Evolutionary conservation across 179 eudicot genomes (phyloP).

Genomic region (Patellifolia procumbens): DNA sequence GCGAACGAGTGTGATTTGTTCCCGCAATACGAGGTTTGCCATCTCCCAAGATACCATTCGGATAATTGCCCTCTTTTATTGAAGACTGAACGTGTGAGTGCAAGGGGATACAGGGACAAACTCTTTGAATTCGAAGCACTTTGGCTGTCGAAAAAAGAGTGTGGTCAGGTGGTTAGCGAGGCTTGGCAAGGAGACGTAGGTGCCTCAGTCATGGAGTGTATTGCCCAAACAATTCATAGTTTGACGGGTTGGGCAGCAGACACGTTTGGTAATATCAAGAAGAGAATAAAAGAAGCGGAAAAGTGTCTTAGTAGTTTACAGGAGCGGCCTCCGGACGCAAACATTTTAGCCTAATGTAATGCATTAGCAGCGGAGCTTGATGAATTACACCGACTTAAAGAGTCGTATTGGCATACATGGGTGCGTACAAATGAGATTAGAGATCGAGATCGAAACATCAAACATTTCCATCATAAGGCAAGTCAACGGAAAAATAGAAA

Average conservation of each 20-base stretch:
- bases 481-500: too few species aligned
- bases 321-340: neutral
- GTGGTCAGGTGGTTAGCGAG: neutral
- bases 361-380: neutral
- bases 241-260: neutral
- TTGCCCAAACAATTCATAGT: too few species aligned
- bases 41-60: neutral
- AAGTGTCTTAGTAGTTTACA: neutral
- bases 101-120: neutral
- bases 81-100: neutral
- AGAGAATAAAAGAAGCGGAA: neutral
- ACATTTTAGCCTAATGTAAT: neutral
- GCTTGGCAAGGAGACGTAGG: neutral
- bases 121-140: neutral
- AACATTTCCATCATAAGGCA: too few species aligned
- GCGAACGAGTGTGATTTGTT: neutral
- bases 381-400: too few species aligned
- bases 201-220: too few species aligned
- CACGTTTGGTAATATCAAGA: neutral
- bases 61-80: too few species aligned
- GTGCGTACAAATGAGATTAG: too few species aligned
- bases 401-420: too few species aligned
- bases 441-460: too few species aligned
- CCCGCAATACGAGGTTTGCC: neutral
- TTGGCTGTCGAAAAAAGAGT: too few species aligned